Evolutionary conservation across 2,329 filamentous ascomycete genomes (phyloP), one percentile per base, ranked within the genome.

Genomic region (Trichoderma hamatum): DNA sequence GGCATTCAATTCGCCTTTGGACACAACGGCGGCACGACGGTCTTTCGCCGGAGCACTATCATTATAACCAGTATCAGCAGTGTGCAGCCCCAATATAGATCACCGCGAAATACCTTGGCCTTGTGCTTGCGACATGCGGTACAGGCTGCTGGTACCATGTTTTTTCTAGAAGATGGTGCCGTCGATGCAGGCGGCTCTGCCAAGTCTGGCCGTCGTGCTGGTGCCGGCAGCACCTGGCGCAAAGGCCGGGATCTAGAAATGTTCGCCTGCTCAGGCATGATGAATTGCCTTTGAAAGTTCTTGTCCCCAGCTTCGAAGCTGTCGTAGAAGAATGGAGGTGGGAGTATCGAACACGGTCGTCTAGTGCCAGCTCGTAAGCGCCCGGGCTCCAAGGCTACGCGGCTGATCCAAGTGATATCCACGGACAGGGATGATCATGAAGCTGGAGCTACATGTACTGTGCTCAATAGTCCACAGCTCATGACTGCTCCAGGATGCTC

Each of bases 21-120:
- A 28, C 1, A 13, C 61, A 64, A 19, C 61, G 61, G 21, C 21
- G 16, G n/a, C 61, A 64, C 5, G 21, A 19, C 11, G 61, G 61
- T 14, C 61, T 52, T 14, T 64, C 61, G 21, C 61, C 61, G n/a
- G 61, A 64, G 16, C 61, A 64, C 61, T 64, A 21, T 21, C 10
- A 26, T 9, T 10, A 5, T 16, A 21, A 10, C 36, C 14, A 54
- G 21, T 5, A 54, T 19, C 26, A 21, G 3, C 46, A 19, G 16
- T 3, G 24, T 5, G 3, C 5, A 3, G 3, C 26, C 2, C 14
- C 3, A 21, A 16, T 5, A 36, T n/a, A 39, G 43, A n/a, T 30
- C 16, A 3, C 16, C 14, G 26, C 1, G n/a, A 30, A 13, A 1
- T 16, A 63, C 61, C 30, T 63, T 63, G 21, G 46, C 51, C 30